Base-by-base conservation (phyloP, 208 protist species). In the Wallacemonas sp. region DNA sequence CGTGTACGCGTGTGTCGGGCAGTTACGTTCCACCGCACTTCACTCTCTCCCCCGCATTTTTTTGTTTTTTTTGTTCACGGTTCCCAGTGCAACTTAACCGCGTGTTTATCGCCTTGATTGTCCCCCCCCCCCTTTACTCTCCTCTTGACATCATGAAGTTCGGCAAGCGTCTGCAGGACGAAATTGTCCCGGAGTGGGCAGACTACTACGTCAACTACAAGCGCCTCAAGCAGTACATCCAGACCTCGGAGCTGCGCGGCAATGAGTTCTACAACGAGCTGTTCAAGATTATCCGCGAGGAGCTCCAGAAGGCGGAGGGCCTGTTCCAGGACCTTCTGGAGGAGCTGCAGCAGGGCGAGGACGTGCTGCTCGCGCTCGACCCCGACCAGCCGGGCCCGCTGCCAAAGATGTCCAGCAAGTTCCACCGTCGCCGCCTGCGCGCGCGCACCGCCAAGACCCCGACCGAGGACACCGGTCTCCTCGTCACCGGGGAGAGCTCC, bases 141-240 rank as follows among this genome's bases (percentile, higher is more conserved):
- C 22, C 33, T 45, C 33, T 14, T 41, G 23, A 20, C n/a, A 20
- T 23, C 18, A 94, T 96, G 91, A 96, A 96, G 85, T 96, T 96
- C 65, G 91, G 91, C 16, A 96, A 96, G 74, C 91, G 91, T 32
- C 42, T 96, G 57, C 74, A 82, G 49, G 86, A 94, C 61, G 87
- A 96, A 72, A 82, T 92, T 28, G 82, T 94, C 41, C 79, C 79
- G 23, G 75, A 96, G 63, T 96, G 91, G 88, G 68, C 66, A n/a
- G 82, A 84, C 18, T 87, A 77, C 66, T 96, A 96, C 73, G 86
- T 96, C 33, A 87, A 83, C 65, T 96, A 96, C 71, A 93, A 96
- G 74, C 77, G 76, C 0, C 76, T 96, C 2, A 96, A 96, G 74
- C 81, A 87, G 59, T 87, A 94, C 39, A 88, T 93, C 23, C 74